phyloP scores from a whole-genome alignment of 1,284 basidiomycete genomes.

The Cystobasidium pallidum region DNA sequence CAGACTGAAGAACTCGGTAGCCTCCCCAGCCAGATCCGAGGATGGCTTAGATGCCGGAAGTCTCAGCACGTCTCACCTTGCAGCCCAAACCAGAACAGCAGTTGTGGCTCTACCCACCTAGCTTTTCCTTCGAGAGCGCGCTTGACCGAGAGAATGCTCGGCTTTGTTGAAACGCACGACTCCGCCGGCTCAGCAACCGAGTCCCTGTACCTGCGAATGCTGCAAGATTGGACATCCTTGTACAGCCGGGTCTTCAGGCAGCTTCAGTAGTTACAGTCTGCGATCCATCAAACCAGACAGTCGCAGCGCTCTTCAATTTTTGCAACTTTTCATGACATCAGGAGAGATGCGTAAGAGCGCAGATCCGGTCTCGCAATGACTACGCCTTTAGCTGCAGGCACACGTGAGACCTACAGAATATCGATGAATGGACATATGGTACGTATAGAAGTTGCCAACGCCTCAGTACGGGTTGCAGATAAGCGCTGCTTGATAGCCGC shows the following conservation, averaged over 20 bases:
- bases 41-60: conserved; percentile 10
- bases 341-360: neutral
- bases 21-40: conserved; percentile 41
- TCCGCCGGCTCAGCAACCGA: neutral
- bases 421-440: no score
- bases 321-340: conserved; percentile 4
- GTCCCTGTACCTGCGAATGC: neutral
- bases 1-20: conserved; percentile 24
- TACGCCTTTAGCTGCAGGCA: no score
- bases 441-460: no score
- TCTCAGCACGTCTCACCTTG: neutral
- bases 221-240: neutral
- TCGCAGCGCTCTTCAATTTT: neutral
- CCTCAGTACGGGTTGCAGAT: no score
- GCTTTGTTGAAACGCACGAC: no score
- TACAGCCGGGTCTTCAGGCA: neutral
- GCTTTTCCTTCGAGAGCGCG: conserved; percentile 15
- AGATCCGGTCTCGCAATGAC: neutral
- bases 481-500: no score
- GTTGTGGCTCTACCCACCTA: neutral
- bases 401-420: no score
- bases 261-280: neutral
- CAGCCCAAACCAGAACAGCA: no score
- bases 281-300: no score
- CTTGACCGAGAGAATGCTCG: neutral